Base-by-base conservation (phyloP, 2,329 filamentous ascomycete species). In the Grosmannia serpens region DNA sequence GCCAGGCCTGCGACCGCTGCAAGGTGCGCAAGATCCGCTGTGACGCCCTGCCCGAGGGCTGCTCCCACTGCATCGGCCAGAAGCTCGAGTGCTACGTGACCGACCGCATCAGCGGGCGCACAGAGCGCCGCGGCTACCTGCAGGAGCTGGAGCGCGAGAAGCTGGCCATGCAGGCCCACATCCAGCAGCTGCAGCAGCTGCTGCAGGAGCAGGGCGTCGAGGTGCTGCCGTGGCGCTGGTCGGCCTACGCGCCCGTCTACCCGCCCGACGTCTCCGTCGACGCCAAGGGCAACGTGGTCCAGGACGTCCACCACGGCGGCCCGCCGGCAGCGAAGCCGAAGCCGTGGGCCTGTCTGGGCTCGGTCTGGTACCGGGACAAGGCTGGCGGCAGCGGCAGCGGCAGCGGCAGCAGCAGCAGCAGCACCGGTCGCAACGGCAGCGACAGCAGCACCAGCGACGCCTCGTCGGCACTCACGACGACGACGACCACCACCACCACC, bases 1-100 rank as follows among this genome's bases (percentile, higher is more conserved):
- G 89, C 11, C 89, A 95, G 73, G 89, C 89, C 35, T 95, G 89
- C 77, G 89, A 95, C 72, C 80, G 90, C 58, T 95, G 90, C 79
- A 94, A 92, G 80, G 87, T 89, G 71, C 38, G 90, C 65, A 95
- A 95, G 73, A 95, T 95, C 66, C 84, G 88, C 68, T 95, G 90
- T 77, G 90, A 95, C 74, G 86, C 85, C 57, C 77, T 87, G 47
- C 83, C 87, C 35, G 86, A 88, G 64, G 90, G 89, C 62, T 95
- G 90, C 73, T 89, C 88, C 62, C 87, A 89, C 66, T 95, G 90
- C 74, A 75, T 83, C 65, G 84, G 87, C 70, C 87, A 88, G 68
- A 84, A 83, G 63, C 83, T 87, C 65, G 82, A 88, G 67, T 95
- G 90, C 73, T 86, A 83, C 72, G 91, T 91, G 57, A 95, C 90